Percentiles rank a stretch among this genome's conserved stretches.
phyloP scores from a whole-genome alignment of 208 protist genomes.

The Trypanosoma cruzi region DNA sequence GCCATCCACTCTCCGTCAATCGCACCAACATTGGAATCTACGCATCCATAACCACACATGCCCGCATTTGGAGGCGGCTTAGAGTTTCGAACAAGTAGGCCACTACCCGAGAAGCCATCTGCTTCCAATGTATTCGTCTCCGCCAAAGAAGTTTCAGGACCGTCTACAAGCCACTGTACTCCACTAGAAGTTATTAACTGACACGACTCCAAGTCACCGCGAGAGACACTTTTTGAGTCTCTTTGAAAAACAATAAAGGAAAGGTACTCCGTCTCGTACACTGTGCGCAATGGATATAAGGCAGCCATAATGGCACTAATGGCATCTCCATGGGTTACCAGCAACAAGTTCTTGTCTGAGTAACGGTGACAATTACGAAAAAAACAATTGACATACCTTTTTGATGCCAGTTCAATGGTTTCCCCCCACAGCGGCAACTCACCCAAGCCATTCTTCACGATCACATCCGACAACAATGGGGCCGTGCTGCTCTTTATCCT shows the following conservation, averaged over 20 bases:
- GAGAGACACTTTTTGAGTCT: conserved; percentile 18
- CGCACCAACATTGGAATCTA: neutral
- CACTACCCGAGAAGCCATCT: neutral
- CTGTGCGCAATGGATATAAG: conserved; percentile 67
- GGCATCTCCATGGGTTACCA: conserved; percentile 86
- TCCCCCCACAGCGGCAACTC: conserved; percentile 70
- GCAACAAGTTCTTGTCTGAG: conserved; percentile 31
- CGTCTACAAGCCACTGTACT: conserved; percentile 53
- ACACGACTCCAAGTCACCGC: conserved; percentile 21
- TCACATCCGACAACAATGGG: conserved; percentile 11
- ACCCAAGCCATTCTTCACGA: conserved; percentile 21
- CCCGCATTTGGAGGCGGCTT: too few relatives aligned
- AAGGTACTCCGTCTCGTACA: conserved; percentile 79
- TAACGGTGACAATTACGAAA: neutral
- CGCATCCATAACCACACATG: neutral
- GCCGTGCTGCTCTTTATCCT: conserved; percentile 46
- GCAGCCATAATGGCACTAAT: conserved; percentile 54
- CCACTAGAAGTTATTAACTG: conserved; percentile 46
- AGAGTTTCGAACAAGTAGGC: neutral
- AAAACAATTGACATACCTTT: conserved; percentile 27
- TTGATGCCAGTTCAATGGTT: conserved; percentile 46
- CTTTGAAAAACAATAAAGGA: conserved; percentile 73
- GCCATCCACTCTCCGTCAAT: neutral
- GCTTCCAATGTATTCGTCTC: neutral
- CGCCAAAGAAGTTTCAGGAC: conserved; percentile 5